Conservation (phyloP, 768 basidiomycete species). For the Floccularia luteovirens region DNA sequence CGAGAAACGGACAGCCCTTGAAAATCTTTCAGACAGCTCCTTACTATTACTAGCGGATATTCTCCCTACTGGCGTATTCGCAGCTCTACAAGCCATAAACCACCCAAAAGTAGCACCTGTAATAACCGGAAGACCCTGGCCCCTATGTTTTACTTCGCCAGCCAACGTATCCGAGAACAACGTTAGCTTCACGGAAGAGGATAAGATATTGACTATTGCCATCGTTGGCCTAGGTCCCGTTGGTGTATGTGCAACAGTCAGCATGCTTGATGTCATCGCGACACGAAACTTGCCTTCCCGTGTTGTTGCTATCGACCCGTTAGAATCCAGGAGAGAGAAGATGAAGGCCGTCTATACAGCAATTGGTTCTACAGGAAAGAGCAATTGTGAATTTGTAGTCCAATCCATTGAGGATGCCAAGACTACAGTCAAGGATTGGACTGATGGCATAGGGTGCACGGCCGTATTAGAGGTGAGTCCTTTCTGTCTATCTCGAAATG, state of each 20-base stretch:
- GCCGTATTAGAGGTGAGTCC: slow-evolving; percentile 56
- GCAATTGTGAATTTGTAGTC: slow-evolving; percentile 41
- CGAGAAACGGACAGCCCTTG: slow-evolving; percentile 28
- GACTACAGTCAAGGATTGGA: slow-evolving; percentile 40
- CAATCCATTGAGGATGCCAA: slow-evolving; percentile 46
- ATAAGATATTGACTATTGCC: slow-evolving; percentile 51
- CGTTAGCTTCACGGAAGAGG: slow-evolving; percentile 30
- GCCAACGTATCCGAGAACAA: slow-evolving; percentile 16
- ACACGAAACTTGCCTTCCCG: slow-evolving; percentile 37
- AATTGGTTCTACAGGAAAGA: slow-evolving; percentile 36
- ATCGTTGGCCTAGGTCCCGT: slow-evolving; percentile 76
- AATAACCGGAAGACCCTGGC: slow-evolving; percentile 53
- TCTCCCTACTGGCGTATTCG: slow-evolving; percentile 75
- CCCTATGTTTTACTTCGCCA: slow-evolving; percentile 29
- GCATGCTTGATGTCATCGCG: slow-evolving; percentile 54
- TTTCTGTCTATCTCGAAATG: neutral
- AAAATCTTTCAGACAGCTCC: slow-evolving; percentile 50
- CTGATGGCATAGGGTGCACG: slow-evolving; percentile 51
- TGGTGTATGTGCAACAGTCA: slow-evolving; percentile 61
- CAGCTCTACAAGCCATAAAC: slow-evolving; percentile 61
- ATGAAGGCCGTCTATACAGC: slow-evolving; percentile 48
- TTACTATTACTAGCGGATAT: slow-evolving; percentile 72
- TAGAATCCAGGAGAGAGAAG: slow-evolving; percentile 49
- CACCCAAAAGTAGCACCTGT: slow-evolving; percentile 66
- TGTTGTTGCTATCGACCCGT: slow-evolving; percentile 60